Conservation (phyloP, 176 grass and related monocot species). For the Lolium rigidum region DNA sequence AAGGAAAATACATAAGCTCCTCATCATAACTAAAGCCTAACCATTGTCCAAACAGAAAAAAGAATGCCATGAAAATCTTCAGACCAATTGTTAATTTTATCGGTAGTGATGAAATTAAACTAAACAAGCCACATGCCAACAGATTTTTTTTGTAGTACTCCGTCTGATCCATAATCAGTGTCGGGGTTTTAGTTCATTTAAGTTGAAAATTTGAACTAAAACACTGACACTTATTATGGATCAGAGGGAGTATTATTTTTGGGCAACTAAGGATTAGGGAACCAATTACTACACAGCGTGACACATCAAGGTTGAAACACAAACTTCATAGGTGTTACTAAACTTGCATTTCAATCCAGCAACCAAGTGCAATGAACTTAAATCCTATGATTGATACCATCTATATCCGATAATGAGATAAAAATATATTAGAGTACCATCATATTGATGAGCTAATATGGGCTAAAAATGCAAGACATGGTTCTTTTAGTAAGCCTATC, state of each 20-base stretch:
- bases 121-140: slow-evolving; percentile 13
- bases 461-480: slow-evolving; percentile 8
- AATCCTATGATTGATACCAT: background rate
- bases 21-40: slow-evolving; percentile 33
- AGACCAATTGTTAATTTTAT: slow-evolving; percentile 8
- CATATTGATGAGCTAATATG: background rate
- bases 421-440: slow-evolving; percentile 28
- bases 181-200: too few species aligned
- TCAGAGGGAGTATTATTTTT: background rate
- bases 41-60: slow-evolving; percentile 30
- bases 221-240: too few species aligned
- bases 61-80: background rate
- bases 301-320: background rate
- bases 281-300: background rate
- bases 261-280: background rate
- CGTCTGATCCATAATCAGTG: too few species aligned
- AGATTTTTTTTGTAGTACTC: background rate
- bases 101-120: slow-evolving; percentile 19
- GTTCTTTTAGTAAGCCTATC: slow-evolving; percentile 23
- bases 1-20: slow-evolving; percentile 37
- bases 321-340: background rate
- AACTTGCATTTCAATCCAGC: slow-evolving; percentile 32
- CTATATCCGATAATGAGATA: slow-evolving; percentile 4
- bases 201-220: too few species aligned
- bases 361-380: slow-evolving; percentile 23